Conservation (phyloP, 1,139 yeast species). For the Debaryomycetaceae sp. region DNA sequence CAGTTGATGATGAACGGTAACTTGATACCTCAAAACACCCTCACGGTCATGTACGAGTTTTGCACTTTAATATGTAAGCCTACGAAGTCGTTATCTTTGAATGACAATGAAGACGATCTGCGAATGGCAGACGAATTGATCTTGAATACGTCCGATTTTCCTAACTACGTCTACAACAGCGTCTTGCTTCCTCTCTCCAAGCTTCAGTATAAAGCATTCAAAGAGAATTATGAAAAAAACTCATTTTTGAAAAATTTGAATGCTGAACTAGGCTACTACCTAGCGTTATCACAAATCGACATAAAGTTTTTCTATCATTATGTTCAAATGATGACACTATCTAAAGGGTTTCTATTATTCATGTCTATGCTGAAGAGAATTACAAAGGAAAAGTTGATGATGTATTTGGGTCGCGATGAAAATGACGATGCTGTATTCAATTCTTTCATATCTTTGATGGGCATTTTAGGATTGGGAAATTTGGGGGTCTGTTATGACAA, state of each 20-base stretch:
- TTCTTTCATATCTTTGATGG: constrained; percentile 18
- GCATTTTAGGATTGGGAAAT: constrained; percentile 27
- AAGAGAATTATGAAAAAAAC: constrained; percentile 7
- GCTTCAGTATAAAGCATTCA: constrained; percentile 13
- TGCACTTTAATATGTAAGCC: constrained; percentile 26
- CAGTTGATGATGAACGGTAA: not conserved
- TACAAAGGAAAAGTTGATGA: constrained; percentile 18
- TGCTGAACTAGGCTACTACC: constrained; percentile 17
- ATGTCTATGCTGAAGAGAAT: constrained; percentile 23
- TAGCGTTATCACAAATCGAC: constrained; percentile 13
- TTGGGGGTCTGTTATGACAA: constrained; percentile 25
- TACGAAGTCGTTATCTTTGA: constrained; percentile 23
- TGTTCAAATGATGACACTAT: constrained; percentile 21
- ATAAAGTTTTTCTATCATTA: constrained; percentile 14
- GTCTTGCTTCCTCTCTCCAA: constrained; percentile 14
- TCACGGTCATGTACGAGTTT: constrained; percentile 23
- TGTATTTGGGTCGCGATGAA: constrained; percentile 23
- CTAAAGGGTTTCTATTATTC: constrained; percentile 25
- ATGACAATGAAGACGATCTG: constrained; percentile 17
- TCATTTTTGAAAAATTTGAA: constrained; percentile 10
- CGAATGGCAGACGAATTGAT: constrained; percentile 13
- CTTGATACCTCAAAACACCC: constrained; percentile 15
- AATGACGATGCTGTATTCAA: constrained; percentile 12
- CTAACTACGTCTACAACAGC: constrained; percentile 10
- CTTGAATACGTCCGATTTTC: constrained; percentile 8